Percentiles rank a stretch among this genome's conserved stretches.
These are phyloP conservation scores for Kernera saxatilis DNA, from an alignment of 345 rosid species.

Conservation along the genomic window DNA sequence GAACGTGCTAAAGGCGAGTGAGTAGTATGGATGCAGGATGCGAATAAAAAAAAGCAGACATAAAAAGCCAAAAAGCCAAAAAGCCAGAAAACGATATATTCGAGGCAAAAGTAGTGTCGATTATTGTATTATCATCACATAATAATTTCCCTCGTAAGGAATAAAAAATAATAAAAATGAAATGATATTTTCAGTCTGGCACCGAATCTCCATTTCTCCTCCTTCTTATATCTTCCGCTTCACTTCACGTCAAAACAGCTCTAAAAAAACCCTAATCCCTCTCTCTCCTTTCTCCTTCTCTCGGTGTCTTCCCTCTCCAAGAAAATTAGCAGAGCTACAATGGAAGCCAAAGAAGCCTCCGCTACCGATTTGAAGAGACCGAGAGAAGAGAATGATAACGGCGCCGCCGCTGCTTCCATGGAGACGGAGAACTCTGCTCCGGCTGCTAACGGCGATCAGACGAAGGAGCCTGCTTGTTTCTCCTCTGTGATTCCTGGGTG, in stretches of 20 bases:
- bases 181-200: not conserved
- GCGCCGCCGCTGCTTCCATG: conserved; percentile 37
- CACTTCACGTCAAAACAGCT: conserved; percentile 8
- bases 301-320: not conserved
- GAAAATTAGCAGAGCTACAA: not conserved
- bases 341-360: conserved; percentile 26
- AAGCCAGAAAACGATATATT: not conserved
- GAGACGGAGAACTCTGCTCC: conserved; percentile 23
- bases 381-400: conserved; percentile 48
- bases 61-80: conserved; percentile 22
- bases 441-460: conserved; percentile 14
- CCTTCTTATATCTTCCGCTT: conserved; percentile 17
- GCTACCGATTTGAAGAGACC: conserved; percentile 56
- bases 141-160: conserved; percentile 8
- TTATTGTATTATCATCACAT: conserved; percentile 22
- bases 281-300: not conserved
- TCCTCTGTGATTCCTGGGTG: conserved; percentile 83
- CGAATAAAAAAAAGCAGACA: not conserved
- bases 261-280: conserved; percentile 21
- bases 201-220: not conserved
- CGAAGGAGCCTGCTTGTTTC: conserved; percentile 33
- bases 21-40: not conserved
- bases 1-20: not conserved
- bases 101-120: conserved; percentile 1
- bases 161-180: not conserved